These are phyloP conservation scores for Elymus sibiricus DNA, from an alignment of 176 grass and related monocot genomes.

Conservation along the genomic window DNA sequence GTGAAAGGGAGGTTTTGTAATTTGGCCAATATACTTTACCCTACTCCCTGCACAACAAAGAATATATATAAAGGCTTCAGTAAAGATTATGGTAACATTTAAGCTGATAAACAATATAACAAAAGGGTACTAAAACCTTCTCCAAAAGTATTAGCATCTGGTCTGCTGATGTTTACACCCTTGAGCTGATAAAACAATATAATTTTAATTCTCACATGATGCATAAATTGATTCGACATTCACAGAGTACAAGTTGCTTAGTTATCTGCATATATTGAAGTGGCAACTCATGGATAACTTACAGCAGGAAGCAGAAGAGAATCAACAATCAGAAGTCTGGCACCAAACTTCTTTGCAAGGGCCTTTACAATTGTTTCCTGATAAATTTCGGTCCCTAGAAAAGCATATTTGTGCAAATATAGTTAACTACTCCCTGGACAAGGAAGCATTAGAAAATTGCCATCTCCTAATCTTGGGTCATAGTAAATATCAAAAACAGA, in stretches of 20 bases:
- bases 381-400: slow-evolving; percentile 73
- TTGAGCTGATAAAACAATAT: no score
- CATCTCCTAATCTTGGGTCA: neutral
- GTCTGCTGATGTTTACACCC: no score
- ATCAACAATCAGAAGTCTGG: slow-evolving; percentile 72
- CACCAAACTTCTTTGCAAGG: slow-evolving; percentile 65
- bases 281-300: slow-evolving; percentile 33
- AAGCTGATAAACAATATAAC: neutral
- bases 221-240: slow-evolving; percentile 2
- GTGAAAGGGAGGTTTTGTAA: neutral
- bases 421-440: neutral
- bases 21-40: slow-evolving; percentile 52
- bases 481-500: neutral
- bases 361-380: slow-evolving; percentile 81
- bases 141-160: slow-evolving; percentile 39
- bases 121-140: slow-evolving; percentile 44
- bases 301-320: slow-evolving; percentile 58
- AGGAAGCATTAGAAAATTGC: neutral
- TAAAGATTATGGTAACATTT: slow-evolving; percentile 1
- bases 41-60: slow-evolving; percentile 42
- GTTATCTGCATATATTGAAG: neutral
- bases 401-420: slow-evolving; percentile 3
- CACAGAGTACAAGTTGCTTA: neutral
- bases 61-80: neutral
- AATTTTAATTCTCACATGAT: neutral